phyloP scores from a whole-genome alignment of 2,329 filamentous ascomycete species.

The Cadophora gregata region DNA sequence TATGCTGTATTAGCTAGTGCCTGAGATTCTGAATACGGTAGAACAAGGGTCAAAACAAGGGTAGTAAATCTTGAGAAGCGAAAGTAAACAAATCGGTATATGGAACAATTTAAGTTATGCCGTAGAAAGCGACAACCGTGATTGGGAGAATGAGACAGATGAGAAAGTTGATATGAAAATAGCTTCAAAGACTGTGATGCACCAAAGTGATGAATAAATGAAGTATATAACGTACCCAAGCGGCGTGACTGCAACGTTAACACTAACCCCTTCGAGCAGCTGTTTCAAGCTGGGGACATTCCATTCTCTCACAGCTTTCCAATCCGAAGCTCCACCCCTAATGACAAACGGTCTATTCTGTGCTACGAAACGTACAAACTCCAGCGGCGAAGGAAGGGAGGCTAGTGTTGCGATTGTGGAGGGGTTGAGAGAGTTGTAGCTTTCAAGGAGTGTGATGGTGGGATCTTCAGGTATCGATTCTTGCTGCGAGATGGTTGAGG shows the following conservation, averaged over 20 bases:
- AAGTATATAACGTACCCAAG: conserved; percentile 34
- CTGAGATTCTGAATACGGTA: background rate
- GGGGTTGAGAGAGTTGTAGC: conserved; percentile 77
- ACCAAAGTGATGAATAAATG: background rate
- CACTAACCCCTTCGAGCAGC: conserved; percentile 59
- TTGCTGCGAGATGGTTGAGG: conserved; percentile 7
- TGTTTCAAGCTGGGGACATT: conserved; percentile 62
- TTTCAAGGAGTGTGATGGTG: conserved; percentile 62
- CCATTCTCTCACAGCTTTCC: conserved; percentile 70
- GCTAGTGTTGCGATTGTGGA: conserved; percentile 63
- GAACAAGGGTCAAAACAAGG: background rate
- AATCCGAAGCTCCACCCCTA: conserved; percentile 64
- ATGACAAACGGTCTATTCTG: conserved; percentile 78
- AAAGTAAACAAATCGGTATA: background rate
- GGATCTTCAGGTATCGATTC: conserved; percentile 45
- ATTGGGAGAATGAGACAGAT: background rate
- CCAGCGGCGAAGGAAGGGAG: conserved; percentile 72
- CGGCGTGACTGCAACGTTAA: conserved; percentile 83
- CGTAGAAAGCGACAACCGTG: too few species aligned
- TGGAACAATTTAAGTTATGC: background rate
- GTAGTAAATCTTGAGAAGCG: background rate
- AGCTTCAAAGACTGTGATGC: too few species aligned
- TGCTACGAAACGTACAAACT: conserved; percentile 80
- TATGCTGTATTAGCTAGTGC: conserved; percentile 28
- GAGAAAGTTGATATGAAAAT: background rate